phyloP scores from a whole-genome alignment of 2,329 filamentous ascomycete genomes.

The Penicillium brasilianum region DNA sequence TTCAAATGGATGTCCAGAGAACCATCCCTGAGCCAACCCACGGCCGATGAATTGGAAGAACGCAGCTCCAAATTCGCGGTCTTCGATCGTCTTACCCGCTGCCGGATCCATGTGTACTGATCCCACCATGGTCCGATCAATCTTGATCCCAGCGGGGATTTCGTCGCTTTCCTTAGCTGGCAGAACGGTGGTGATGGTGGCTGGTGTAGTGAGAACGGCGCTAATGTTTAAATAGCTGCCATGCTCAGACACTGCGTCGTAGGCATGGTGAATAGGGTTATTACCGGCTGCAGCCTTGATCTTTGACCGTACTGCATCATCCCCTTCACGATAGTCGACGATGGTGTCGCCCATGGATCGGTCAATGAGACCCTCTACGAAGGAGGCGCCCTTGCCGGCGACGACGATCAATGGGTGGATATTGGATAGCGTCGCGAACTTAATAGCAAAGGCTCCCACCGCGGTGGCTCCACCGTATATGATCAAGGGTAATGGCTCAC shows the following conservation, averaged over 20 bases:
- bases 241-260: conserved; percentile 64
- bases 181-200: conserved; percentile 49
- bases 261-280: conserved; percentile 55
- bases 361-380: conserved; percentile 61
- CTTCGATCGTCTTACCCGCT: conserved; percentile 30
- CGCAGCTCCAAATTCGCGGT: conserved; percentile 53
- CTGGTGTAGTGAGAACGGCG: conserved; percentile 50
- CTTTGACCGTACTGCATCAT: conserved; percentile 58
- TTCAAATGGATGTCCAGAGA: conserved; percentile 57
- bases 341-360: conserved; percentile 60
- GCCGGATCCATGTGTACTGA: conserved; percentile 31
- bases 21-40: conserved; percentile 56
- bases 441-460: conserved; percentile 64
- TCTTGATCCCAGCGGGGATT: conserved; percentile 45
- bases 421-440: conserved; percentile 60
- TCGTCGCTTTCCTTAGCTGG: conserved; percentile 51
- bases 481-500: conserved; percentile 46
- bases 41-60: conserved; percentile 53
- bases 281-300: conserved; percentile 41
- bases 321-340: conserved; percentile 65
- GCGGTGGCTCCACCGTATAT: conserved; percentile 59
- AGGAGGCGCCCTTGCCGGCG: conserved; percentile 58
- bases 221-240: conserved; percentile 54
- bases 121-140: conserved; percentile 45
- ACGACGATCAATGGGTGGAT: conserved; percentile 68